Evolutionary conservation across 1,139 yeast species (phyloP), one percentile per base, ranked within the genome.

Genomic region (Wickerhamomyces sp.): DNA sequence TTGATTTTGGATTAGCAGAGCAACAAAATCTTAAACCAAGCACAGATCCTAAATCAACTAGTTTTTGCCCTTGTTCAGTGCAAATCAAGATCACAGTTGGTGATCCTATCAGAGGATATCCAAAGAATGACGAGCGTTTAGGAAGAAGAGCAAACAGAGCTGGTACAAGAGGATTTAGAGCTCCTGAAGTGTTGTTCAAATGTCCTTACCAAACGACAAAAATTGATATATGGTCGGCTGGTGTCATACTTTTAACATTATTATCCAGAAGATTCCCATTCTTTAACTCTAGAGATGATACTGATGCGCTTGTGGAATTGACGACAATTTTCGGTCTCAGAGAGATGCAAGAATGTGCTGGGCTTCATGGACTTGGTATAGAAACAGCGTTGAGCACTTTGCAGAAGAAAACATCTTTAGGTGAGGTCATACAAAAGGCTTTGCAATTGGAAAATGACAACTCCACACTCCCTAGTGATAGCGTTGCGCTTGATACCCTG

Each of bases 141-240:
- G 89, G 95, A 2, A 74, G 96, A 55, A 72, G 98, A 44, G 97
- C 97, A 2, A 92, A 92, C 56, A 78, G 99, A 54, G 98, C 98
- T 1, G 99, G 99, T 3, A 84, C 94, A 0, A 86, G 90, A 24
- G 89, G 92, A 0, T 84, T 84, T 51, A 89, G 85, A 28, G 94
- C 94, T 0, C 92, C 94, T 0, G 94, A 84, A 56, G 82, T 84
- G 13, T 59, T 84, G 37, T 65, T 60, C 33, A 53, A 50, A 65
- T 58, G 65, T 14, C 72, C 76, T 42, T 64, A 81, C 25, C 77
- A 78, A 43, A 82, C 84, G 45, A 72, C 83, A 24, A 81, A 84
- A 31, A 89, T 81, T 18, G 94, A 84, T 59, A 61, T 83, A 54
- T 84, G 94, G 94, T 84, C 87, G 58, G 76, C 84, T 16, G 94